A percentile compares a stretch with the other conserved stretches of the same genome.
phyloP scores from a whole-genome alignment of 176 grass and related monocot genomes.

The Paspalum notatum region DNA sequence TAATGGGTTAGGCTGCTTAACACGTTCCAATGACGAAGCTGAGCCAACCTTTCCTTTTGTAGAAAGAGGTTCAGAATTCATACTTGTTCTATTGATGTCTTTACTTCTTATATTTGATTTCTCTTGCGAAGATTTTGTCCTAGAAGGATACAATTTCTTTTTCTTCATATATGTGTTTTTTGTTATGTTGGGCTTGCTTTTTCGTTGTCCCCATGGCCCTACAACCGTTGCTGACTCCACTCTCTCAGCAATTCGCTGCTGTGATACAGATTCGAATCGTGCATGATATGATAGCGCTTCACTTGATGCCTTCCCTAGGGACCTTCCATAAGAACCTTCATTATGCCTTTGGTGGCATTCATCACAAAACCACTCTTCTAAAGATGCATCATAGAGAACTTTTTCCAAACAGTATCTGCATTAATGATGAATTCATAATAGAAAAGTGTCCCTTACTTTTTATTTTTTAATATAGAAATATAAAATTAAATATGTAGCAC shows the following conservation, averaged over 20 bases:
- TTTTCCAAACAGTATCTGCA: constrained; percentile 46
- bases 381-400: constrained; percentile 32
- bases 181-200: background rate
- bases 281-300: background rate
- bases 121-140: background rate
- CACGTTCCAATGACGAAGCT: background rate
- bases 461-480: background rate
- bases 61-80: background rate
- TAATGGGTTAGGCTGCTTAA: background rate
- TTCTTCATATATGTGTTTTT: background rate
- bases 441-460: background rate
- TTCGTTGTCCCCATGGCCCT: background rate
- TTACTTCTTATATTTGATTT: constrained; percentile 24
- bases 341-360: constrained; percentile 16
- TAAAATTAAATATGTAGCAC: background rate
- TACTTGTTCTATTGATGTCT: background rate
- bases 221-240: background rate
- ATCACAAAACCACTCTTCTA: constrained; percentile 30
- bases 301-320: constrained; percentile 26
- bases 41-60: background rate
- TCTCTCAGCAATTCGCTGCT: constrained; percentile 5
- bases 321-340: constrained; percentile 5
- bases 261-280: background rate
- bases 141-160: background rate
- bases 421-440: background rate